Base-by-base conservation (phyloP, 768 basidiomycete species). In the Russula dissimulans region DNA sequence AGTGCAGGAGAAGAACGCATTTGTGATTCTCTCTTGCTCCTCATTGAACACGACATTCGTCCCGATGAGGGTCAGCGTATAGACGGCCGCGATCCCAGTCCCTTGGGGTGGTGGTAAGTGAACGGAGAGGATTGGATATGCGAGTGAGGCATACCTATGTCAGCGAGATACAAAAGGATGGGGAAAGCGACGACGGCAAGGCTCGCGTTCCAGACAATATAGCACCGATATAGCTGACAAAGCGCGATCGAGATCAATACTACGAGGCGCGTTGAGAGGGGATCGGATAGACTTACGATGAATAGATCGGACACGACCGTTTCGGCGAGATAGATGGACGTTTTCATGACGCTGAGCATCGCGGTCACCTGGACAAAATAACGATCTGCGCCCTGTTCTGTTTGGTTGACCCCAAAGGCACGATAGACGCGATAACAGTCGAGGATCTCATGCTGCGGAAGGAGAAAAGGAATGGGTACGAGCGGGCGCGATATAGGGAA, bases 1-100 rank as follows among this genome's bases (percentile, higher is more conserved):
- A 15, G 62, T 64, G 59, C 62, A 64, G 22, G 53, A 53, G 41
- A 64, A 64, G 54, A 64, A 64, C 3, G 62, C 18, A n/a, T 64
- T 64, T 12, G 62, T 47, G 50, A 64, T 43, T 32, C 29, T 29
- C 45, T 64, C 60, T 29, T 62, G 62, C n/a, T 61, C 32, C 7
- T 10, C 3, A 18, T 52, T 43, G 51, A 64, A 64, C 12, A 57
- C 26, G 1, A 32, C 2, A 9, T 56, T 26, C 18, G 12, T 8
- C n/a, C 49, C 44, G n/a, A 57, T 4, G 10, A 46, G 62, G 15
- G 62, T 47, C 4, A 64, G 26, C 8, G 60, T 57, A 7, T 54
- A 57, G 17, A 61, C 44, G 1, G 62, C 54, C 6, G 32, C 50
- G 29, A 64, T 54, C 9, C 62, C 62, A 9, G 60, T 62, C 2